Evolutionary conservation across 2,329 filamentous ascomycete species (phyloP), one percentile per base, ranked within the genome.

Genomic region (Fusarium sp.): DNA sequence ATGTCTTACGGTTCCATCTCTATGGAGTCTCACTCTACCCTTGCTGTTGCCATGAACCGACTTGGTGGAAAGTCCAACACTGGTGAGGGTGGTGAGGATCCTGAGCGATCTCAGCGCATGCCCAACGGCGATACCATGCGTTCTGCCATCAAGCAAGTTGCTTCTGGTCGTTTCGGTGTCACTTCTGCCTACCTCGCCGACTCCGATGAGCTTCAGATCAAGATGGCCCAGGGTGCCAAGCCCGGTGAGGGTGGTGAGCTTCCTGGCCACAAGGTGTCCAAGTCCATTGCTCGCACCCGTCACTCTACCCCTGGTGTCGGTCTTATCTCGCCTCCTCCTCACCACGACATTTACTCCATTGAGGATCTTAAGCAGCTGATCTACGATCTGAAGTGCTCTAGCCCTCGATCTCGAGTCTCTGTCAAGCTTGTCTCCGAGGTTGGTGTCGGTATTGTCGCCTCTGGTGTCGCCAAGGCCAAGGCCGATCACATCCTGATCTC

Each of bases 1-100:
- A 98, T 98, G 95, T 98, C 95, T 4, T 98, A 98, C 78, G 95
- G 95, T 49, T 98, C 95, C 42, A 98, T 98, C 76, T 98, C 95
- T 8, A 97, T 98, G 94, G 95, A 98, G 81, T 95, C 95, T 56
- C 95, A 98, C 84, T 97, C 95, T 20, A 98, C 95, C 14, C 85
- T 98, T 51, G 95, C 95, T 72, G 91, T 98, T 59, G 95, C 95
- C 71, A 97, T 98, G 94, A 98, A 98, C 84, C 88, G 95, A 74
- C 88, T 98, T 42, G 95, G 95, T 42, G 95, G 95, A 76, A 98
- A 98, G 83, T 98, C 94, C 42, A 98, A 98, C 85, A 98, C 95
- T 53, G 95, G 95, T 77, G 95, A 98, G 83, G 95, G 95, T 87
- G 95, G 95, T 82, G 95, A 98, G 81, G 94, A 98, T 75, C 91